These are phyloP conservation scores for Candida krabiensis DNA, from an alignment of 805 yeast species.

Conservation along the genomic window DNA sequence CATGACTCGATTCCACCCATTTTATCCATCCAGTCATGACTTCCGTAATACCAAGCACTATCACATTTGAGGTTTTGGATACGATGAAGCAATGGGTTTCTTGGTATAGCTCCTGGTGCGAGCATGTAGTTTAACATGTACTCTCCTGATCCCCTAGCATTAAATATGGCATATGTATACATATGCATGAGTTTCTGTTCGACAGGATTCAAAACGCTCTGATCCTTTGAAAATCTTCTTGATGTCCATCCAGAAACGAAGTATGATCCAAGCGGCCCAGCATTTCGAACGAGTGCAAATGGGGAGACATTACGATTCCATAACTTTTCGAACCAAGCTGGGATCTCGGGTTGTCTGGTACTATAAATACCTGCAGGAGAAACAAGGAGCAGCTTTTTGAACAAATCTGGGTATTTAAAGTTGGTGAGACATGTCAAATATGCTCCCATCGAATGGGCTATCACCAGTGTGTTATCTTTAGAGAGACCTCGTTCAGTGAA, in stretches of 20 bases:
- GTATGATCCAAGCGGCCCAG: constrained; percentile 83
- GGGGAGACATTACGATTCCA: constrained; percentile 87
- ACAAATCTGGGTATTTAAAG: constrained; percentile 55
- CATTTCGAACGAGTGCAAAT: constrained; percentile 69
- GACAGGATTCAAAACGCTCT: constrained; percentile 33
- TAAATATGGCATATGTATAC: constrained; percentile 83
- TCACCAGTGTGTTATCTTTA: constrained; percentile 49
- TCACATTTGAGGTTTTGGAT: constrained; percentile 56
- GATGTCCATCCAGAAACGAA: constrained; percentile 88
- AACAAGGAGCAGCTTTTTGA: constrained; percentile 69
- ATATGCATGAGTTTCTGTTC: constrained; percentile 63
- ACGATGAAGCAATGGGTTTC: constrained; percentile 64
- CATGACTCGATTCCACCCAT: constrained; percentile 46
- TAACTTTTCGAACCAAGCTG: constrained; percentile 72
- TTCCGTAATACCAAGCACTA: constrained; percentile 84
- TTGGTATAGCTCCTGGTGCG: constrained; percentile 89
- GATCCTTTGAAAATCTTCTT: constrained; percentile 64
- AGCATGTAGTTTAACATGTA: constrained; percentile 80
- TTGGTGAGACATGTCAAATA: constrained; percentile 73
- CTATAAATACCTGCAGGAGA: constrained; percentile 87
- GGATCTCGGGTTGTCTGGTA: constrained; percentile 50
- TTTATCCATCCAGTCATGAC: constrained; percentile 62
- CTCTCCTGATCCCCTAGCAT: constrained; percentile 89
- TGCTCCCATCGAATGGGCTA: constrained; percentile 94
- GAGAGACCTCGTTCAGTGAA: constrained; percentile 39